Conservation (phyloP, 768 basidiomycete genomes). For the Dictyophora rubrovolvata region DNA sequence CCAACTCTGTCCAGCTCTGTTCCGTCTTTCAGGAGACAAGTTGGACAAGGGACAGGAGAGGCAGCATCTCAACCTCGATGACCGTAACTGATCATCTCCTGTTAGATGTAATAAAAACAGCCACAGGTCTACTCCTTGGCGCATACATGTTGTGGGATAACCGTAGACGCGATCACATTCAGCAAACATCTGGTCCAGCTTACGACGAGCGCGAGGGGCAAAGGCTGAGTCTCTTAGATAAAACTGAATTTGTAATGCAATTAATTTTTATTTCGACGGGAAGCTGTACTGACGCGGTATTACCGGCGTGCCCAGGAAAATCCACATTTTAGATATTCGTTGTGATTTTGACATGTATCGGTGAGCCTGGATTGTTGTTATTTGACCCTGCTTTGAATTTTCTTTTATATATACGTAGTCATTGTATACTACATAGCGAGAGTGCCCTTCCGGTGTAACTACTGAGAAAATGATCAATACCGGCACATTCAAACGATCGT, state of each 20-base stretch:
- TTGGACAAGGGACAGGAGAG: no score
- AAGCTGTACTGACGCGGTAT: neutral
- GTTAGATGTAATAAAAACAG: conserved; percentile 14
- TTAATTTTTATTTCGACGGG: neutral
- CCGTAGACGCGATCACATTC: conserved; percentile 15
- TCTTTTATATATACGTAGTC: no score
- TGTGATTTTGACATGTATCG: neutral
- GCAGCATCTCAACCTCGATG: no score
- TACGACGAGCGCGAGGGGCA: conserved; percentile 4
- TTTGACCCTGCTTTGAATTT: neutral
- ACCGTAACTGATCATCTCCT: no score
- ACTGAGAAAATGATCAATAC: no score
- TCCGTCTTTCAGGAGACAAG: no score
- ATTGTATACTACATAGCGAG: no score
- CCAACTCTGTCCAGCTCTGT: conserved; percentile 14
- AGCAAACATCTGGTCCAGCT: neutral
- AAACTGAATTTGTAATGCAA: conserved; percentile 2
- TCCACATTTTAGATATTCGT: conserved; percentile 5
- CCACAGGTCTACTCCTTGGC: conserved; percentile 13
- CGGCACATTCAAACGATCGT: no score
- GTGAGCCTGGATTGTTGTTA: neutral
- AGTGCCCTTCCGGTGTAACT: no score
- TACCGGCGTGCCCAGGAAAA: neutral
- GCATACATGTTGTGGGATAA: conserved; percentile 25
- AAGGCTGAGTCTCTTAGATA: conserved; percentile 6